A percentile compares a stretch with the other conserved stretches of the same genome.
phyloP scores from a whole-genome alignment of 192 early-diverging fungal species.

The Pilaira anomala region DNA sequence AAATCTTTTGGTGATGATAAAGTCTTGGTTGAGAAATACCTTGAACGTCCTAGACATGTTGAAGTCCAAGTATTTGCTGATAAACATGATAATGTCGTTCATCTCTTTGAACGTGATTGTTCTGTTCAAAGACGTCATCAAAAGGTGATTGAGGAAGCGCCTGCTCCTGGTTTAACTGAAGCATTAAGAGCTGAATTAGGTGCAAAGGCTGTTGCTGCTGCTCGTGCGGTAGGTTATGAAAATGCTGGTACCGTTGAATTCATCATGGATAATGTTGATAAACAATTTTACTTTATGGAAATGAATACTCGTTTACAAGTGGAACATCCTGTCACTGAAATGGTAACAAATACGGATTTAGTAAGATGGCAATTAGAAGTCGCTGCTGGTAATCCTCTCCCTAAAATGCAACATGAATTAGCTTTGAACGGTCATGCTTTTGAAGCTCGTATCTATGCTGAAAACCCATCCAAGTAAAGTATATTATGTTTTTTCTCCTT shows the following conservation, averaged over 20 bases:
- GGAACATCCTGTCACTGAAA: slow-evolving; percentile 97
- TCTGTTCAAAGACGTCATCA: slow-evolving; percentile 93
- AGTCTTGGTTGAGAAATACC: slow-evolving; percentile 90
- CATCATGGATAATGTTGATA: slow-evolving; percentile 84
- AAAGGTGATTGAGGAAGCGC: slow-evolving; percentile 96
- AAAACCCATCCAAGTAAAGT: slow-evolving; percentile 77
- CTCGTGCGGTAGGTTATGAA: slow-evolving; percentile 89
- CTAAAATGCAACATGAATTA: slow-evolving; percentile 67
- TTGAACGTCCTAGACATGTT: slow-evolving; percentile 84
- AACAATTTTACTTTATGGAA: slow-evolving; percentile 96
- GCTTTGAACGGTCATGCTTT: slow-evolving; percentile 84
- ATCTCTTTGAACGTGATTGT: slow-evolving; percentile 96
- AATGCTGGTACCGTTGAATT: slow-evolving; percentile 98
- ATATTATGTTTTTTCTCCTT: slow-evolving; percentile 7
- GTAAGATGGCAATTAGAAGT: slow-evolving; percentile 96
- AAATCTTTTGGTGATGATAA: slow-evolving; percentile 90
- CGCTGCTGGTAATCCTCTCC: slow-evolving; percentile 86
- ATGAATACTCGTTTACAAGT: slow-evolving; percentile 96
- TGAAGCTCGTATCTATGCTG: slow-evolving; percentile 96
- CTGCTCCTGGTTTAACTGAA: slow-evolving; percentile 75
- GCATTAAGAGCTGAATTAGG: slow-evolving; percentile 74
- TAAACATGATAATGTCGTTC: slow-evolving; percentile 79
- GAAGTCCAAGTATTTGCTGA: slow-evolving; percentile 98
- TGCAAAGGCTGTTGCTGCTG: slow-evolving; percentile 87
- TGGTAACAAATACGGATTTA: slow-evolving; percentile 90